Evolutionary conservation across 352 stramenopile species (phyloP), one percentile per base, ranked within the genome.

Genomic region (Globisporangium mamillatum): DNA sequence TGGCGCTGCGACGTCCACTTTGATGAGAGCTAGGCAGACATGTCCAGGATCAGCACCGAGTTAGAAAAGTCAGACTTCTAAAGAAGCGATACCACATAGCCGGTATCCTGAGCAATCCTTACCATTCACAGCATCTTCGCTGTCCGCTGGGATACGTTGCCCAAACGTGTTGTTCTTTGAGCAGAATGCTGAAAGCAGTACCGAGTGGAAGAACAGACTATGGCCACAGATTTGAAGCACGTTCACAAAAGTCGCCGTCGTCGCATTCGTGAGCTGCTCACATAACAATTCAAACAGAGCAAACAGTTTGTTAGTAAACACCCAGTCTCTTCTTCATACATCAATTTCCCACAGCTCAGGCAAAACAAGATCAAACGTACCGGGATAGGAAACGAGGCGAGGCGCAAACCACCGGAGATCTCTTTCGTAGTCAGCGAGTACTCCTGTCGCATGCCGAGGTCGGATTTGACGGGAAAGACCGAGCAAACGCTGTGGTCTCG

Each of bases 181-280:
- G 60, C 74, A 83, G 63, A 96, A 96, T 1, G 78, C 82, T 24
- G 85, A 92, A 4, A 94, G 72, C 24, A 96, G 63, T 9, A 94
- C 71, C 24, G 86, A 90, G 62, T 96, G 86, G 74, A 96, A 96
- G 56, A 94, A 90, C n/a, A 96, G 67, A 68, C 86, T 96, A 65
- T 92, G 79, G 2, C 86, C 86, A 60, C 82, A 92, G 44, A 96
- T 84, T 72, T 92, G 78, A n/a, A 96, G 74, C 54, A 94, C 81
- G 25, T 75, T 88, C 16, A 67, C 72, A 25, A 96, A 66, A 5
- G 82, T 93, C 58, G 76, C 76, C 3, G 73, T 74, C 20, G 88
- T 91, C n/a, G 80, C 78, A 52, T 89, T 88, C 9, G 70, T 64
- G 3, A 93, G 65, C 83, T 94, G 38, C 16, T 29, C 22, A 38